phyloP scores from a whole-genome alignment of 2,329 filamentous ascomycete species.

The Fusarium hainanense region DNA sequence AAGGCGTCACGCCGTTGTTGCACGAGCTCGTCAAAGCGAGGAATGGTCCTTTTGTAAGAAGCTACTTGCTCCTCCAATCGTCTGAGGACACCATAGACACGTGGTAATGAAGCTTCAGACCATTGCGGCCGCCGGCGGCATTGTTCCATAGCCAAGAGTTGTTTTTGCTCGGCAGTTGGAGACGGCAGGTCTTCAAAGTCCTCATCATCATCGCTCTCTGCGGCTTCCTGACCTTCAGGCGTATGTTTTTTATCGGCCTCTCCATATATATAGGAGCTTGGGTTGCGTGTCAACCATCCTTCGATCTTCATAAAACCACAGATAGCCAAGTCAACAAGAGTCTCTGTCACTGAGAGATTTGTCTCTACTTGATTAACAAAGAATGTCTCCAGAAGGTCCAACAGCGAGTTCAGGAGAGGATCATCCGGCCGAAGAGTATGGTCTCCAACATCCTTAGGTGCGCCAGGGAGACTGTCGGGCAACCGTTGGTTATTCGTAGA shows the following conservation, averaged over 20 bases:
- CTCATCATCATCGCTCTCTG: constrained; percentile 38
- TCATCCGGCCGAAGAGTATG: constrained; percentile 73
- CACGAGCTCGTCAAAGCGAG: constrained; percentile 78
- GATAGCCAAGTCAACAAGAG: constrained; percentile 81
- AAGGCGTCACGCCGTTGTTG: constrained; percentile 73
- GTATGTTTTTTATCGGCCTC: constrained; percentile 50
- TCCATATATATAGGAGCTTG: constrained; percentile 67
- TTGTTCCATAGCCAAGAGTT: constrained; percentile 59
- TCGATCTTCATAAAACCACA: constrained; percentile 89
- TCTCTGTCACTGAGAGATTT: constrained; percentile 87
- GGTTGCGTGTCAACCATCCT: constrained; percentile 86
- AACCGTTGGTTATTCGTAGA: constrained; percentile 67
- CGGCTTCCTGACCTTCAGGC: constrained; percentile 12
- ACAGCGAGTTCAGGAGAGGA: constrained; percentile 71
- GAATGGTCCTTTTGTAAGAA: constrained; percentile 71
- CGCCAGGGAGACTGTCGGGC: constrained; percentile 68
- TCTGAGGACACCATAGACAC: constrained; percentile 68
- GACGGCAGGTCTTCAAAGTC: constrained; percentile 33
- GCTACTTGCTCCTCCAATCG: constrained; percentile 70
- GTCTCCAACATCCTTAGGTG: constrained; percentile 68
- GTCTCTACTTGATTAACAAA: constrained; percentile 92
- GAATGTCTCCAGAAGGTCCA: constrained; percentile 80
- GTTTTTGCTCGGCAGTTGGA: constrained; percentile 47
- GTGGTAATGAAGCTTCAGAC: constrained; percentile 61
- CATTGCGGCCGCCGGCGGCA: constrained; percentile 67